Evolutionary conservation across 257 asterid genomes (phyloP).

Genomic region (Ocimum tenuiflorum): DNA sequence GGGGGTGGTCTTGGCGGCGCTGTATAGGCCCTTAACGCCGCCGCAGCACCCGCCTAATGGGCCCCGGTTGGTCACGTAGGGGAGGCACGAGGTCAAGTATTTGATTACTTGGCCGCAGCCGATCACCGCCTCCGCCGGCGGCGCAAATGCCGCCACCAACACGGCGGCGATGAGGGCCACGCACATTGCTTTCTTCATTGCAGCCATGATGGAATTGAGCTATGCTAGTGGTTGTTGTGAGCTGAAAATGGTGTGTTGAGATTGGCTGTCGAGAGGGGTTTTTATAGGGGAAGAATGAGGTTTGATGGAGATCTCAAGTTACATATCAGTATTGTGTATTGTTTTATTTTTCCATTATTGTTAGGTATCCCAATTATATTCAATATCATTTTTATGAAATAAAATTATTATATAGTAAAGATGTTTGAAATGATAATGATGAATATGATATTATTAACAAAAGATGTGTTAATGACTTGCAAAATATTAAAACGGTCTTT

Average conservation of each 20-base stretch:
- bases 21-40: constrained; percentile 28
- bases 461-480: no score
- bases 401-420: no score
- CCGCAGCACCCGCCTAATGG: constrained; percentile 34
- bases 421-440: no score
- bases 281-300: constrained; percentile 9
- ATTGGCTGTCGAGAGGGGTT: background rate
- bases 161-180: constrained; percentile 21
- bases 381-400: no score
- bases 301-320: no score
- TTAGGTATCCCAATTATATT: no score
- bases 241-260: background rate
- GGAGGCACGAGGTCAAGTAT: constrained; percentile 23
- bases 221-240: background rate
- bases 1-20: constrained; percentile 28
- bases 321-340: no score
- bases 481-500: no score
- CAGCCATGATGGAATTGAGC: constrained; percentile 14
- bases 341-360: no score
- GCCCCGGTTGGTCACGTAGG: constrained; percentile 25
- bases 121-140: constrained; percentile 27
- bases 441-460: no score
- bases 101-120: constrained; percentile 24
- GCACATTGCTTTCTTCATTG: constrained; percentile 19
- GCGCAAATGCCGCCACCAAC: constrained; percentile 16